Evolutionary conservation across 768 basidiomycete genomes (phyloP), one percentile per base, ranked within the genome.

Genomic region (Tephrocybe sp.): DNA sequence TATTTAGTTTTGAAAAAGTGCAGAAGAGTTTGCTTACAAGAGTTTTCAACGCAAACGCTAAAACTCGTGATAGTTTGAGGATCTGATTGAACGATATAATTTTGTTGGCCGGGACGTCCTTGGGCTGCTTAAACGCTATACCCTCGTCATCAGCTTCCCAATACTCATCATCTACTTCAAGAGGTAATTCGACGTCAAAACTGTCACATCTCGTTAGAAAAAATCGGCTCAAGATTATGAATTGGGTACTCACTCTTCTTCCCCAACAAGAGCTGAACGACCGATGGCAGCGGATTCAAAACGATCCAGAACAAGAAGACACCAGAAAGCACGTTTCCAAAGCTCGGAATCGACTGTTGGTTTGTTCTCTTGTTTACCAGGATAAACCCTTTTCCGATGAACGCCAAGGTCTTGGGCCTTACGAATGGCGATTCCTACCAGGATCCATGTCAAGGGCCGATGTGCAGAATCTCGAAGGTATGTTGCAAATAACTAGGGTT

Each of bases 311-410:
- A 77, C 69, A 11, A 84, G 71, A 4, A 88, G 72, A 53, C 74
- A 78, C 87, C 86, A 90, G 60, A 91, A 89, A 0, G 82, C 83
- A 22, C 91, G 79, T 61, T 87, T 90, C 80, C 85, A 89, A 13
- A 87, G 70, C 55, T 91, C 88, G 30, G 81, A 77, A 12, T 58
- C 52, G 25, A 45, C 53, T 57, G 68, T 74, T 6, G 76, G 70
- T 53, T 64, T 65, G 5, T 61, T 57, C 3, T 69, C 27, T 29
- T 29, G 6, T 29, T 29, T 29, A 11, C 27, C 27, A 29, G 27
- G 68, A 49, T 87, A 86, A 1, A 77, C 72, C 55, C 74, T 80
- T 60, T 73, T 82, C 41, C 83, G 75, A 58, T 93, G 91, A 5
- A 83, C 84, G 21, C 91, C 91, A 3, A 88, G 74, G 55, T 92